phyloP scores from a whole-genome alignment of 108 stramenopile species.

The Ochromonas danica region DNA sequence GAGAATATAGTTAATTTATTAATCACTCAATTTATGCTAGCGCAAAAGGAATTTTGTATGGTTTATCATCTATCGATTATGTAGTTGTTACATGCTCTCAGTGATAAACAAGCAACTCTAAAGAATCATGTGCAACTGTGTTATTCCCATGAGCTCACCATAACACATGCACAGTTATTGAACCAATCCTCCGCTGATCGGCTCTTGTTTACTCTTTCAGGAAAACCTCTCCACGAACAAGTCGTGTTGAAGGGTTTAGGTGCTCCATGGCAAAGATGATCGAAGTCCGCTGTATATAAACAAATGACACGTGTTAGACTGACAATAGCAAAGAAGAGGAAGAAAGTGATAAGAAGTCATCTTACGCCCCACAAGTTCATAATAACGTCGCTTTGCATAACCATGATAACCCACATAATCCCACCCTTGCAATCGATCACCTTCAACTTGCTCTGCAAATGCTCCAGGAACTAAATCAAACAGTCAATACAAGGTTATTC shows the following conservation, averaged over 20 bases:
- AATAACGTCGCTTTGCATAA: constrained; percentile 25
- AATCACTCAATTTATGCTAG: no score
- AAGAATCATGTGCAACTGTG: no score
- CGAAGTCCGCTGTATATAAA: background rate
- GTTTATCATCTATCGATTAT: no score
- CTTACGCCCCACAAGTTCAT: constrained; percentile 17
- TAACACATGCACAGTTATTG: constrained; percentile 1
- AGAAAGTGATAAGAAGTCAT: background rate
- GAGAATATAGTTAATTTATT: background rate
- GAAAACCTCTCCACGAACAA: background rate
- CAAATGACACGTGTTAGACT: background rate
- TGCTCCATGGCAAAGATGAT: background rate
- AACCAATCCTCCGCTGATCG: constrained; percentile 9
- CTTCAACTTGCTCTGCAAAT: background rate
- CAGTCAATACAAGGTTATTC: background rate
- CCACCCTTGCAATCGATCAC: background rate
- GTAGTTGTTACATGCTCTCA: no score
- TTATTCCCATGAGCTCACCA: no score
- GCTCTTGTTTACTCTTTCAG: background rate
- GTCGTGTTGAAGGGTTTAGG: background rate
- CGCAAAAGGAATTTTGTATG: no score
- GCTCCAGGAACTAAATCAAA: background rate
- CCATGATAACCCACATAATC: constrained; percentile 10
- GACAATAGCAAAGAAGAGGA: background rate
- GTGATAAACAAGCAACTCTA: no score